Evolutionary conservation across 352 stramenopile species (phyloP).

Genomic region (Blastocystis sp.): DNA sequence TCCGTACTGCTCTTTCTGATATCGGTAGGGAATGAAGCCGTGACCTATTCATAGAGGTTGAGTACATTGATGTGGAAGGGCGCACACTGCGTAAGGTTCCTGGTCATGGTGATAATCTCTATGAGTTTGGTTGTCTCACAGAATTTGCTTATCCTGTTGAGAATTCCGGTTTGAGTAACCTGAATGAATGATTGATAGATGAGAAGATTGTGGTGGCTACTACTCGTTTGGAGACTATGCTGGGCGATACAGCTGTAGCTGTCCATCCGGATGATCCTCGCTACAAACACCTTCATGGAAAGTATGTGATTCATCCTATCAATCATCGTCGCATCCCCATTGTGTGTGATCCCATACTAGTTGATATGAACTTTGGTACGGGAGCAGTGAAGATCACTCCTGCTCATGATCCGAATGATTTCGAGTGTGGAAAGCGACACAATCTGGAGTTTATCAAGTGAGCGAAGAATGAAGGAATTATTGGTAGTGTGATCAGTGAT

Average conservation of each 20-base stretch:
- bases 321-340: slow-evolving; percentile 88
- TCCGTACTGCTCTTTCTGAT: slow-evolving; percentile 91
- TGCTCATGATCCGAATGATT: slow-evolving; percentile 98
- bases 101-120: slow-evolving; percentile 91
- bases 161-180: slow-evolving; percentile 70
- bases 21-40: slow-evolving; percentile 73
- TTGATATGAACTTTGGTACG: slow-evolving; percentile 97
- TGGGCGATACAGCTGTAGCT: slow-evolving; percentile 94
- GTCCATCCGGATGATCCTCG: slow-evolving; percentile 95
- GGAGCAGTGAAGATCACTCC: slow-evolving; percentile 94
- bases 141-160: slow-evolving; percentile 95
- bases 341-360: slow-evolving; percentile 87
- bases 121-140: slow-evolving; percentile 97
- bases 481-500: slow-evolving; percentile 83
- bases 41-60: slow-evolving; percentile 86
- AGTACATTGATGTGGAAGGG: slow-evolving; percentile 93
- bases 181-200: slow-evolving; percentile 73
- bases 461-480: not conserved
- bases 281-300: slow-evolving; percentile 91
- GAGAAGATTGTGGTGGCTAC: slow-evolving; percentile 85
- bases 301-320: slow-evolving; percentile 92
- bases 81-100: slow-evolving; percentile 89
- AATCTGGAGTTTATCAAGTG: slow-evolving; percentile 91
- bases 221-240: slow-evolving; percentile 99
- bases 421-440: slow-evolving; percentile 92